These are phyloP conservation scores for Lentinula sp. DNA, from an alignment of 768 basidiomycete species.

Conservation along the genomic window DNA sequence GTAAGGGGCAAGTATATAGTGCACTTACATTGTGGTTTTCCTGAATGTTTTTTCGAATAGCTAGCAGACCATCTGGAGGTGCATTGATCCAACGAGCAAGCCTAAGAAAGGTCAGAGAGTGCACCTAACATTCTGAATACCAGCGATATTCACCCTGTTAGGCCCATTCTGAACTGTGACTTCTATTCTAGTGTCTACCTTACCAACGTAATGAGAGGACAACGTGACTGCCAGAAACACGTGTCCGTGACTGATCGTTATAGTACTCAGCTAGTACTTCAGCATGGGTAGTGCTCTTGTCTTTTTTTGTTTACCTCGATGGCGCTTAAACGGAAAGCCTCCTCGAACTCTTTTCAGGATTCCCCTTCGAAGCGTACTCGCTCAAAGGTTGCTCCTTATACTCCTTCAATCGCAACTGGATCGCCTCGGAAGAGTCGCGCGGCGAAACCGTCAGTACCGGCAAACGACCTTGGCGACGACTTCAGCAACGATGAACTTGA, in stretches of 20 bases:
- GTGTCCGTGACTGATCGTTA: background rate
- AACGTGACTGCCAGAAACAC: background rate
- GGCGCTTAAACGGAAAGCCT: conserved; percentile 41
- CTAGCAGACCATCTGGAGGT: conserved; percentile 63
- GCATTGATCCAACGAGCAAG: conserved; percentile 81
- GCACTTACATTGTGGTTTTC: conserved; percentile 57
- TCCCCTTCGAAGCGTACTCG: conserved; percentile 29
- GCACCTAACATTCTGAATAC: background rate
- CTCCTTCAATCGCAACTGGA: background rate
- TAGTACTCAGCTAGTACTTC: too few relatives aligned
- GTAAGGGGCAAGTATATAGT: conserved; percentile 8
- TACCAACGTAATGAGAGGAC: background rate
- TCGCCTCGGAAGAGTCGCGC: background rate
- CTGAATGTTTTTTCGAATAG: conserved; percentile 62
- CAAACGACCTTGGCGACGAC: background rate
- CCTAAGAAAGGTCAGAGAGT: conserved; percentile 25
- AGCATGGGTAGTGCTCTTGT: background rate
- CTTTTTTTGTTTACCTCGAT: conserved; percentile 13
- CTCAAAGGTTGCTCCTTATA: conserved; percentile 7
- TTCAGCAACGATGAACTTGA: conserved; percentile 4
- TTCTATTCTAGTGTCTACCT: too few relatives aligned
- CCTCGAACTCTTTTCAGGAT: conserved; percentile 12
- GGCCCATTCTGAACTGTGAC: conserved; percentile 39
- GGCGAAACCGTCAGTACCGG: background rate
- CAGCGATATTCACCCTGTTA: conserved; percentile 42